These are phyloP conservation scores for Dryas alaskensis DNA, from an alignment of 306 rosid species.

Conservation along the genomic window DNA sequence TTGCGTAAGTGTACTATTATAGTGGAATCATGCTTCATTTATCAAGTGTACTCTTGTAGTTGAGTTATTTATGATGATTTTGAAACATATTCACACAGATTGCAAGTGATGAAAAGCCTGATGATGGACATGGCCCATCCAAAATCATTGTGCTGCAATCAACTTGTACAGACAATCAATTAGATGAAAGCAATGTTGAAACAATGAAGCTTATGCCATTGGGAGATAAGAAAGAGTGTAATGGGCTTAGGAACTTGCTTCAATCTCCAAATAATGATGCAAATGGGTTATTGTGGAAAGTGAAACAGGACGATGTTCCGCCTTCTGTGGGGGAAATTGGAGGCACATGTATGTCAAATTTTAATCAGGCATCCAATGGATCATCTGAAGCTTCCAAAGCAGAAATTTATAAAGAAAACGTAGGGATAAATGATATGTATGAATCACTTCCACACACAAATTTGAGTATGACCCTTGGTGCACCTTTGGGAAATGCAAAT, in stretches of 20 bases:
- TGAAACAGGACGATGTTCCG: constrained; percentile 59
- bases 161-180: constrained; percentile 40
- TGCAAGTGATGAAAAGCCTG: constrained; percentile 49
- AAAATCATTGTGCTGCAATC: constrained; percentile 47
- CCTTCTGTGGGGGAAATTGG: constrained; percentile 54
- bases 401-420: constrained; percentile 51
- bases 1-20: constrained; percentile 15
- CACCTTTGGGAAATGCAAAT: constrained; percentile 52
- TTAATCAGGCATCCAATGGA: constrained; percentile 52
- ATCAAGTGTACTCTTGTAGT: background rate
- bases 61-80: constrained; percentile 32
- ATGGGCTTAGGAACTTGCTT: constrained; percentile 61
- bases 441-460: constrained; percentile 71
- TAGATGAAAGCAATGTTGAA: constrained; percentile 37
- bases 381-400: constrained; percentile 53
- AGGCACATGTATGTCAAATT: constrained; percentile 43
- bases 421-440: constrained; percentile 52
- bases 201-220: constrained; percentile 42
- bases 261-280: constrained; percentile 52
- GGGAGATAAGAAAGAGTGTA: constrained; percentile 45
- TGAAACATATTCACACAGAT: constrained; percentile 45
- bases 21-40: background rate
- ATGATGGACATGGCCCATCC: constrained; percentile 51
- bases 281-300: constrained; percentile 47
- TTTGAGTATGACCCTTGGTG: constrained; percentile 68